These are phyloP conservation scores for Euphorbia lathyris DNA, from an alignment of 345 rosid species.

Conservation along the genomic window DNA sequence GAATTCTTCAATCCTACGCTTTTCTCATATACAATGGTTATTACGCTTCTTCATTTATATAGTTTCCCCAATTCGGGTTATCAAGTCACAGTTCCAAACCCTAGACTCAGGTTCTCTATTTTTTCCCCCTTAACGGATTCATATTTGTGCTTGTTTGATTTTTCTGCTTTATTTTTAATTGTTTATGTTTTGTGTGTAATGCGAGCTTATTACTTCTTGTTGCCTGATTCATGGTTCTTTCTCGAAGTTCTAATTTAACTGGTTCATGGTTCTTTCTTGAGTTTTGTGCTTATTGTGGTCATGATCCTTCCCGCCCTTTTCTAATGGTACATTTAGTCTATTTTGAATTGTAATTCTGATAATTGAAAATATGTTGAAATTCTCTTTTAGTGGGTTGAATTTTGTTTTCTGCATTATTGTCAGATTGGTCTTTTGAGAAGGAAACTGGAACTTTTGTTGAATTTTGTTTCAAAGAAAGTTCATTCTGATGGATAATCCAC, in stretches of 20 bases:
- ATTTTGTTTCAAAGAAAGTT: not conserved
- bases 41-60: not conserved
- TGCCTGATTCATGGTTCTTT: constrained; percentile 1
- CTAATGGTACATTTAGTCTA: not conserved
- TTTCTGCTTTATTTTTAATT: not conserved
- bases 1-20: not conserved
- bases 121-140: not conserved
- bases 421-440: constrained; percentile 8
- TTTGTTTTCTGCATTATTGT: not conserved
- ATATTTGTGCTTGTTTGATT: not conserved
- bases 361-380: not conserved
- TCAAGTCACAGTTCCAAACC: not conserved
- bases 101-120: constrained; percentile 2
- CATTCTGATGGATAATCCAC: constrained; percentile 44
- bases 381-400: too few species aligned
- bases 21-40: not conserved
- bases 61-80: not conserved
- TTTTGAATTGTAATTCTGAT: not conserved
- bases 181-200: not conserved
- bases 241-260: not conserved
- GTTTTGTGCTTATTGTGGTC: not conserved
- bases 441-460: not conserved
- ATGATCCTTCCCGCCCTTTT: not conserved
- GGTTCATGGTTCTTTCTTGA: not conserved
- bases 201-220: not conserved